Conservation (phyloP, 768 basidiomycete species). For the Obba rivulosa region DNA sequence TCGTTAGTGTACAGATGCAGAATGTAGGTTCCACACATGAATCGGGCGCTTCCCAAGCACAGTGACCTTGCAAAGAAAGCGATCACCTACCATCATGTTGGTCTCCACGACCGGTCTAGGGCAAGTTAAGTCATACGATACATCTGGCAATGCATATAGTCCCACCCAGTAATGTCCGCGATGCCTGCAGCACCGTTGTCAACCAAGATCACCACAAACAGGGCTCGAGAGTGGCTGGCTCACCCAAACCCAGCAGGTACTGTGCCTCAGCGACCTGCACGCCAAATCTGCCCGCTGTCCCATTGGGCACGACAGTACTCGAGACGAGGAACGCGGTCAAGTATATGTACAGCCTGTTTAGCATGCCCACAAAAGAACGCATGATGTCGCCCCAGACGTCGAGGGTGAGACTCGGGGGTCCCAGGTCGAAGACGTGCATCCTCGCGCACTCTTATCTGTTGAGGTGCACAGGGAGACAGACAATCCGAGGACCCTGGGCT, state of each 20-base stretch:
- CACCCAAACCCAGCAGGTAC: constrained; percentile 58
- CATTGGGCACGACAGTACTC: constrained; percentile 7
- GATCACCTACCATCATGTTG: constrained; percentile 63
- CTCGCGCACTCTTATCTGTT: neutral
- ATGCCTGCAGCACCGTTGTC: constrained; percentile 37
- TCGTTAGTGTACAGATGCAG: too few species aligned
- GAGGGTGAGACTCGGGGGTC: constrained; percentile 5
- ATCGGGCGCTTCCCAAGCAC: too few species aligned
- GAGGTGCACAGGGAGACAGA: too few species aligned
- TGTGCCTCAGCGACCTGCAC: constrained; percentile 32
- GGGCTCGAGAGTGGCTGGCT: constrained; percentile 20
- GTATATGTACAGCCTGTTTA: constrained; percentile 14
- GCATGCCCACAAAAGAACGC: constrained; percentile 11
- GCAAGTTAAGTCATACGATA: constrained; percentile 6
- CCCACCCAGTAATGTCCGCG: constrained; percentile 71
- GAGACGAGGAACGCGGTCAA: constrained; percentile 15
- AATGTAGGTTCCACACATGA: neutral
- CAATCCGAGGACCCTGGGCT: too few species aligned
- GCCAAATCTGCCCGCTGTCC: neutral
- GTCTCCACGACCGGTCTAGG: constrained; percentile 71
- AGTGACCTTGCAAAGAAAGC: neutral
- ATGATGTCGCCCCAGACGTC: constrained; percentile 17
- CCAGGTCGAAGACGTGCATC: constrained; percentile 15
- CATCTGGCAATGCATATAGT: neutral
- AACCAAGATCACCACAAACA: neutral